Evolutionary conservation across 2,329 filamentous ascomycete species (phyloP).

Genomic region (Xylariomycetidae sp.): DNA sequence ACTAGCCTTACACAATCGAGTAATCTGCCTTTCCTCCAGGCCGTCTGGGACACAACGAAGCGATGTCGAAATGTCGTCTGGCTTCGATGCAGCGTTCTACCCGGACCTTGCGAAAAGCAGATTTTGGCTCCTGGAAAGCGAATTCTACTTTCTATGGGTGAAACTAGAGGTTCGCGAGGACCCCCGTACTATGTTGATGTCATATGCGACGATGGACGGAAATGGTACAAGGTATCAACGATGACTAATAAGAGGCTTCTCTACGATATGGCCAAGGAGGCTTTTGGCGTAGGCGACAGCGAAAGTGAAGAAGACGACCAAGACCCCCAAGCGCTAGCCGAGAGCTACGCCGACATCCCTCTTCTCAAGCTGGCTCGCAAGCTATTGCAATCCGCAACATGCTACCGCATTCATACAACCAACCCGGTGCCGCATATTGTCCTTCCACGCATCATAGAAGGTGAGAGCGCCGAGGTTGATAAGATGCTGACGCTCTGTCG

Average conservation of each 20-base stretch:
- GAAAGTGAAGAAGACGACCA: constrained; percentile 14
- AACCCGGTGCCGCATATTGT: constrained; percentile 19
- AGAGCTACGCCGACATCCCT: constrained; percentile 22
- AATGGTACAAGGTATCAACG: constrained; percentile 29
- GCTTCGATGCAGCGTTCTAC: constrained; percentile 21
- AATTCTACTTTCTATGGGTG: constrained; percentile 22
- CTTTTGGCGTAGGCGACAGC: constrained; percentile 23
- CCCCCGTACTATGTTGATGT: constrained; percentile 23
- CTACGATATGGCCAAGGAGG: constrained; percentile 28
- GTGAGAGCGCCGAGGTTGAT: constrained; percentile 20
- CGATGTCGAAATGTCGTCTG: constrained; percentile 23
- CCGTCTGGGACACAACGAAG: constrained; percentile 27
- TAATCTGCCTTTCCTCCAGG: constrained; percentile 24
- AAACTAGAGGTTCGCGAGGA: constrained; percentile 17
- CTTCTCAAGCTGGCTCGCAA: constrained; percentile 24
- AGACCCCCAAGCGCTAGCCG: constrained; percentile 1
- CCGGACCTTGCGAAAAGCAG: constrained; percentile 18
- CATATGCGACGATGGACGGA: constrained; percentile 23
- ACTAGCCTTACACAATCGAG: constrained; percentile 22
- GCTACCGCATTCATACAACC: constrained; percentile 23
- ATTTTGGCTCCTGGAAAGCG: constrained; percentile 24
- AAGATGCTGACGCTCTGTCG: constrained; percentile 21
- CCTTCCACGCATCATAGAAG: constrained; percentile 23
- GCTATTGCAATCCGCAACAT: constrained; percentile 19
- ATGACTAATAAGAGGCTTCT: constrained; percentile 25